Evolutionary conservation across 805 yeast species (phyloP), one percentile per base, ranked within the genome.

Genomic region (Cyberlindnera euphorbiiphila): DNA sequence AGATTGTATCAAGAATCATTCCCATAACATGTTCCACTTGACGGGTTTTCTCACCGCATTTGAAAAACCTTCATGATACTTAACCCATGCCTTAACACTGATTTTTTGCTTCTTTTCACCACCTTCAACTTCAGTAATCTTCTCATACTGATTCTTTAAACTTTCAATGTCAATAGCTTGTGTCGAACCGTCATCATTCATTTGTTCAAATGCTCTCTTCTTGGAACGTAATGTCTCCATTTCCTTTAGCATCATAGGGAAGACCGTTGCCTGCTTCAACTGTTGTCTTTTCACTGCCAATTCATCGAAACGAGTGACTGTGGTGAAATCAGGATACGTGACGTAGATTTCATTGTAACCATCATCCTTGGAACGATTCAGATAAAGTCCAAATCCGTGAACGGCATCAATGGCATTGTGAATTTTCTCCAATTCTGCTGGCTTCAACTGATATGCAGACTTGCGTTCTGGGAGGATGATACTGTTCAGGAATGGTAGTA

Each of bases 61-160:
- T 5, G 95, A 84, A 53, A 82, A 88, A 1, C 97, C 97, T 61
- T 88, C 96, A 46, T 83, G 84, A 55, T 81, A 87, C 54, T 83
- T 86, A n/a, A 88, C 85, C 96, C 96, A 88, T 31, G 78, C 69
- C 50, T 76, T 64, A 21, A 59, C 53, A 28, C 26, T 32, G 35
- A 37, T 42, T 37, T 42, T 51, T 46, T 36, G 53, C 35, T 32
- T 47, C 53, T 62, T 60, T 22, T 55, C 49, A 18, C 47, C 48
- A 23, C 56, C 59, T 31, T 48, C 54, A 17, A 34, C 37, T 18
- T 48, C 56, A n/a, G 46, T 54, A 3, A 53, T 34, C 50, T 53
- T 47, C 13, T 56, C 61, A 37, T 74, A 74, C 42, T 72, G 74
- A 18, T 46, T 54, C 41, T 65, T 71, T 59, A 75, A 69, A 18